Evolutionary conservation across 176 grass and related monocot species (phyloP).

Genomic region (Zizania latifolia): DNA sequence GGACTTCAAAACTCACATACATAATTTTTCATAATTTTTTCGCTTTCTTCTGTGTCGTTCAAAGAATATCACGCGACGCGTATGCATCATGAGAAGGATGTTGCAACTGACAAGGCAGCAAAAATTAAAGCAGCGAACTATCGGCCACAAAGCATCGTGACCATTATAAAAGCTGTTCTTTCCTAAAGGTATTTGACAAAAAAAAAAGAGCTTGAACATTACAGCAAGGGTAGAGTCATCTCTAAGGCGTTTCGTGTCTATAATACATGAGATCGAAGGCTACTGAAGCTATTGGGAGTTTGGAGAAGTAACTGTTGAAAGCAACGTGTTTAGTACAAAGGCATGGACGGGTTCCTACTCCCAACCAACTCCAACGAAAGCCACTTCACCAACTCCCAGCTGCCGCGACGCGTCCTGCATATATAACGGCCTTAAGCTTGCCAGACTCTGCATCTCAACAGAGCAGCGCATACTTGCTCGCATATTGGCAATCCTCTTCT

Average conservation of each 20-base stretch:
- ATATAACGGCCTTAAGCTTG: slow-evolving; percentile 36
- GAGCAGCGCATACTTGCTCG: not conserved
- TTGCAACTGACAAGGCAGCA: slow-evolving; percentile 13
- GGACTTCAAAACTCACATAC: too few species aligned
- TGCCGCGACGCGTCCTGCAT: slow-evolving; percentile 29
- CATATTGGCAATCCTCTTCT: not conserved
- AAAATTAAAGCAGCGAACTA: not conserved
- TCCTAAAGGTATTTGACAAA: not conserved
- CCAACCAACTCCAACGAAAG: slow-evolving; percentile 47
- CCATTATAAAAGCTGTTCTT: not conserved
- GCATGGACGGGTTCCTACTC: slow-evolving; percentile 23
- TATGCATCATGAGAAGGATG: slow-evolving; percentile 27
- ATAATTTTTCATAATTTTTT: too few species aligned
- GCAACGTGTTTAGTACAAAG: not conserved
- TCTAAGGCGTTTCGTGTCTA: slow-evolving; percentile 27
- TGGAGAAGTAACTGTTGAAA: not conserved
- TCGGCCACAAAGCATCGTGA: not conserved
- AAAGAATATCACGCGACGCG: not conserved
- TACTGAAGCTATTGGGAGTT: not conserved
- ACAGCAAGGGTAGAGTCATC: slow-evolving; percentile 33
- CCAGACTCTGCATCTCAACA: not conserved
- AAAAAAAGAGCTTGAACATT: not conserved
- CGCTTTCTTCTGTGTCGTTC: not conserved
- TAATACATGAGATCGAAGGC: not conserved
- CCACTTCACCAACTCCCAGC: slow-evolving; percentile 45